phyloP scores from a whole-genome alignment of 2,329 filamentous ascomycete genomes.

The Nemania bipapillata region DNA sequence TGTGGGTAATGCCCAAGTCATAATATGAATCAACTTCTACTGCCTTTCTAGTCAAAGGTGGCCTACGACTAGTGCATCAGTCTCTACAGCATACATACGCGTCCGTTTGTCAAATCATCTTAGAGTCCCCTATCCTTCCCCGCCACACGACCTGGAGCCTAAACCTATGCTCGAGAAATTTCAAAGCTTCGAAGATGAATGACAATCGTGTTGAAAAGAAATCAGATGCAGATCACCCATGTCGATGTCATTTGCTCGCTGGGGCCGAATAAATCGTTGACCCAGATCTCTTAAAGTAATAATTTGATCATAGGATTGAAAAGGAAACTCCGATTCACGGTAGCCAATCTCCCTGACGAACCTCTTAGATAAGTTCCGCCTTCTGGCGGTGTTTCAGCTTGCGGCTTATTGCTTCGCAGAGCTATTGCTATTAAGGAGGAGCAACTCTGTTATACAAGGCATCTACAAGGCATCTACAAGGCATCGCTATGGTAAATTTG shows the following conservation, averaged over 20 bases:
- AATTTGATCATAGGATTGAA: background rate
- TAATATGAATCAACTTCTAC: background rate
- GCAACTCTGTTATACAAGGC: background rate
- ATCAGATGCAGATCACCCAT: background rate
- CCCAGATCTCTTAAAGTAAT: slow-evolving; percentile 24
- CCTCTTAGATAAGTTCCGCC: background rate
- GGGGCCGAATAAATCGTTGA: slow-evolving; percentile 41
- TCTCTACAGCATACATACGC: background rate
- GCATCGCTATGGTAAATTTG: background rate
- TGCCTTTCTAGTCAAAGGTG: slow-evolving; percentile 1
- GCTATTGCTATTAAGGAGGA: slow-evolving; percentile 2
- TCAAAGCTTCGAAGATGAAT: slow-evolving; percentile 19
- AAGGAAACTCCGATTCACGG: slow-evolving; percentile 23
- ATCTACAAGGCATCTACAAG: too few species aligned
- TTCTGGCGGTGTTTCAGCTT: slow-evolving; percentile 1
- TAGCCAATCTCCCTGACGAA: slow-evolving; percentile 18
- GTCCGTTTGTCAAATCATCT: background rate
- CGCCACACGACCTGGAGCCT: slow-evolving; percentile 31
- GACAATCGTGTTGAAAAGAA: slow-evolving; percentile 38
- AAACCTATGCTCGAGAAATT: slow-evolving; percentile 41
- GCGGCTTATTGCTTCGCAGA: background rate
- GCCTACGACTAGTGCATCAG: slow-evolving; percentile 2
- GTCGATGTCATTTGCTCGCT: background rate
- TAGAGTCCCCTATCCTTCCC: background rate
- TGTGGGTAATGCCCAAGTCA: background rate